These are phyloP conservation scores for Argentina anserina DNA, from an alignment of 306 rosid genomes.

Conservation along the genomic window DNA sequence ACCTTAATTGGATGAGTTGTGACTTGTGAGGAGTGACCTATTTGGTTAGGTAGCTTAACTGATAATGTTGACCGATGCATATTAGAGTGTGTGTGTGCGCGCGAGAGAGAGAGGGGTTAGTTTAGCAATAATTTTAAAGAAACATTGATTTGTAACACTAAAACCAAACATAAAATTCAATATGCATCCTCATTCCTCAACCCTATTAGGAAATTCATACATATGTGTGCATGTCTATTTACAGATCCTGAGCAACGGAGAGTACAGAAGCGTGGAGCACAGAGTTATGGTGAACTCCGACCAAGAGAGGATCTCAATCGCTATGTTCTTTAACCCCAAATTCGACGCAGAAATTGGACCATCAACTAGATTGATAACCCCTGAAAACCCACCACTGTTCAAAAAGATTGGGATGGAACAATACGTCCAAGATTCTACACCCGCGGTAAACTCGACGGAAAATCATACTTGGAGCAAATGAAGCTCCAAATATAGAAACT, in stretches of 20 bases:
- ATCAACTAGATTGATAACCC: slow-evolving; percentile 14
- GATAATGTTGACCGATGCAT: too few species aligned
- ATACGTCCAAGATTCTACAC: slow-evolving; percentile 45
- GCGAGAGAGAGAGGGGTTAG: too few species aligned
- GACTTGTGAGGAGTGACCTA: too few species aligned
- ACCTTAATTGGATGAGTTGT: too few species aligned
- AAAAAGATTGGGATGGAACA: slow-evolving; percentile 50
- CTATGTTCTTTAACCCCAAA: slow-evolving; percentile 60
- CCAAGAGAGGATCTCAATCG: slow-evolving; percentile 59
- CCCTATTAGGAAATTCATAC: too few species aligned
- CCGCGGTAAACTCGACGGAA: slow-evolving; percentile 47
- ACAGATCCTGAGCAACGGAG: slow-evolving; percentile 74
- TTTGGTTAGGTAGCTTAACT: too few species aligned
- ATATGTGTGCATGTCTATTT: neutral
- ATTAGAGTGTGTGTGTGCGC: too few species aligned
- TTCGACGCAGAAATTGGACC: slow-evolving; percentile 67
- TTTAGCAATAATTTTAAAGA: too few species aligned
- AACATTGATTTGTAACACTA: too few species aligned
- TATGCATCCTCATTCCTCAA: too few species aligned
- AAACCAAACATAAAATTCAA: too few species aligned
- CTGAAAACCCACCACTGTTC: slow-evolving; percentile 47
- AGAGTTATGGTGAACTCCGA: slow-evolving; percentile 58
- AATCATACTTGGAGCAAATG: slow-evolving; percentile 60
- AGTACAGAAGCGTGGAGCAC: slow-evolving; percentile 68
- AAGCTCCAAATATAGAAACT: slow-evolving; percentile 22